Evolutionary conservation across 1,139 yeast species (phyloP).

Genomic region (Kurtzmaniella quercitrusa): DNA sequence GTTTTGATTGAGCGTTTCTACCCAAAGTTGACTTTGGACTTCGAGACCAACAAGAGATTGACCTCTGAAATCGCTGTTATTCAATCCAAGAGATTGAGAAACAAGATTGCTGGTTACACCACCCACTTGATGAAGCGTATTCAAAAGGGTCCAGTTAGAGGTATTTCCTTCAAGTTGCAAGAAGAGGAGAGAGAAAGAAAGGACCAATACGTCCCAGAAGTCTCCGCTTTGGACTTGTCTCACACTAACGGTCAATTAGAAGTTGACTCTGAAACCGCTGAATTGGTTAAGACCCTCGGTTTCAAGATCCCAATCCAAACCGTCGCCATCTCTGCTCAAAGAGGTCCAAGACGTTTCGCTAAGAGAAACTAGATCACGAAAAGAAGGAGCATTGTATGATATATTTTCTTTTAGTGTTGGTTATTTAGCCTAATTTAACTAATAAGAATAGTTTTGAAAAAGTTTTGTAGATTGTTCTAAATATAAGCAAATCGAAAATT

Average conservation of each 20-base stretch:
- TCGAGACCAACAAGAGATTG: slow-evolving; percentile 99
- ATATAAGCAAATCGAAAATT: neutral
- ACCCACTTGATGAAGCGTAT: slow-evolving; percentile 99
- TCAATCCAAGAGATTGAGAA: slow-evolving; percentile 99
- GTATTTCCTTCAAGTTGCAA: slow-evolving; percentile 99
- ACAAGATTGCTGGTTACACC: slow-evolving; percentile 99
- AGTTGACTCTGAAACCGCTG: slow-evolving; percentile 98
- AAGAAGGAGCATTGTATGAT: slow-evolving; percentile 9
- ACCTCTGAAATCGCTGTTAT: slow-evolving; percentile 98
- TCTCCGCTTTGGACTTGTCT: slow-evolving; percentile 98
- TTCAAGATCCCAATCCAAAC: slow-evolving; percentile 93
- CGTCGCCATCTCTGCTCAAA: slow-evolving; percentile 88
- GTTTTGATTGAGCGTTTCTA: slow-evolving; percentile 99
- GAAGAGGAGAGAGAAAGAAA: slow-evolving; percentile 99
- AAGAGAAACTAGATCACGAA: slow-evolving; percentile 68
- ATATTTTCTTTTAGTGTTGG: slow-evolving; percentile 7
- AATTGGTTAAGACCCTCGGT: slow-evolving; percentile 93
- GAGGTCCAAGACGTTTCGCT: slow-evolving; percentile 93
- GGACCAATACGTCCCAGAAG: slow-evolving; percentile 99
- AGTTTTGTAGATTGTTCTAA: neutral
- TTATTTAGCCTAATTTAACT: slow-evolving; percentile 4
- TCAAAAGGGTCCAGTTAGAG: slow-evolving; percentile 99
- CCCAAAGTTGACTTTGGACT: slow-evolving; percentile 99
- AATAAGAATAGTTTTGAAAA: slow-evolving; percentile 1
- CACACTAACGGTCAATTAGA: slow-evolving; percentile 95